Evolutionary conservation across 2,329 filamentous ascomycete species (phyloP).

Genomic region (Clonostachys byssicola): DNA sequence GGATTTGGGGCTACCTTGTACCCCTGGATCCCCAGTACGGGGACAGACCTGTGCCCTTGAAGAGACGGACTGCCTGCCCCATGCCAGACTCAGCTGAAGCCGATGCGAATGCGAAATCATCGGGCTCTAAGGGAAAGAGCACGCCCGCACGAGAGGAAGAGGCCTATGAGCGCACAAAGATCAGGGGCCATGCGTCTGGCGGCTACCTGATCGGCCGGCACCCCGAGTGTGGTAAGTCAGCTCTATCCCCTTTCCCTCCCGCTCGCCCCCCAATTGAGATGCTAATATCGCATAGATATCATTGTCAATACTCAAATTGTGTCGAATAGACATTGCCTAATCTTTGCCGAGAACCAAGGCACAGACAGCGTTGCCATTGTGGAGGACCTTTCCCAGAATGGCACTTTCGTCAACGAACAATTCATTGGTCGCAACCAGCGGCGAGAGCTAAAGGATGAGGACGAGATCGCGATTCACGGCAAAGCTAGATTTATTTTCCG

Average conservation of each 20-base stretch:
- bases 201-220: conserved; percentile 92
- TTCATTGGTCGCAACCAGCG: conserved; percentile 89
- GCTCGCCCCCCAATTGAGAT: too few species aligned
- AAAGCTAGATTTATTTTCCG: conserved; percentile 87
- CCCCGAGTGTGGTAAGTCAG: conserved; percentile 78
- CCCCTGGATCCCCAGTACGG: conserved; percentile 69
- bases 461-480: conserved; percentile 84
- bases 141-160: conserved; percentile 50
- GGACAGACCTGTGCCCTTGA: conserved; percentile 66
- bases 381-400: conserved; percentile 93
- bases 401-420: conserved; percentile 92
- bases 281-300: conserved; percentile 44
- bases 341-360: conserved; percentile 60
- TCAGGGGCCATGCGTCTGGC: conserved; percentile 60
- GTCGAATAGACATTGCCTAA: conserved; percentile 77
- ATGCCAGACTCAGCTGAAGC: conserved; percentile 40
- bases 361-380: conserved; percentile 66
- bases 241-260: background rate
- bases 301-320: conserved; percentile 73
- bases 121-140: conserved; percentile 36
- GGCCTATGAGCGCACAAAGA: conserved; percentile 58
- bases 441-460: conserved; percentile 80
- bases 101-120: conserved; percentile 27
- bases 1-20: conserved; percentile 93
- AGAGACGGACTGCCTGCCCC: conserved; percentile 68